Evolutionary conservation across 2,329 filamentous ascomycete genomes (phyloP).

Genomic region (Colletotrichum shisoi): DNA sequence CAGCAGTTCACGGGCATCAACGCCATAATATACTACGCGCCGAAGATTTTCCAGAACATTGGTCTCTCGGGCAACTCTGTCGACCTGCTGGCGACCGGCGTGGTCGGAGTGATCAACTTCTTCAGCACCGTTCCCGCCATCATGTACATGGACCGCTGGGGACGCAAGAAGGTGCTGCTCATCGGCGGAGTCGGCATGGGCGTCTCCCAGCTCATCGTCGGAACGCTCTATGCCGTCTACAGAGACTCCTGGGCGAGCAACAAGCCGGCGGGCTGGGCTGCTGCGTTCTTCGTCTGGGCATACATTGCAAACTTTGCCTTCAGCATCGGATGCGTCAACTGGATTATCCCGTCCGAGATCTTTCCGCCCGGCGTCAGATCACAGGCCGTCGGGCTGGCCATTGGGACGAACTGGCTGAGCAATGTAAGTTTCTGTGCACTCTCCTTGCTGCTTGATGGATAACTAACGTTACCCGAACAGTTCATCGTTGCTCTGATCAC

Average conservation of each 20-base stretch:
- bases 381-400: constrained; percentile 22
- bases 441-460: constrained; percentile 64
- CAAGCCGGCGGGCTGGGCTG: constrained; percentile 63
- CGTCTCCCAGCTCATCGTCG: constrained; percentile 64
- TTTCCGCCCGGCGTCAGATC: constrained; percentile 48
- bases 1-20: constrained; percentile 58
- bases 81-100: constrained; percentile 63
- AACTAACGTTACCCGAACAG: constrained; percentile 63
- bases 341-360: constrained; percentile 66
- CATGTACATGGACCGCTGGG: constrained; percentile 55
- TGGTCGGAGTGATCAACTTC: constrained; percentile 65
- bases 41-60: constrained; percentile 55
- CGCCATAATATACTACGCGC: constrained; percentile 57
- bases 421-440: constrained; percentile 43
- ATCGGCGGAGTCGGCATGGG: constrained; percentile 37
- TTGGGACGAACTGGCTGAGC: constrained; percentile 27
- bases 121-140: constrained; percentile 53
- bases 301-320: constrained; percentile 56
- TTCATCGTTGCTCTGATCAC: constrained; percentile 51
- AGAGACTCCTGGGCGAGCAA: constrained; percentile 57
- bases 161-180: constrained; percentile 54
- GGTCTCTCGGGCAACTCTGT: constrained; percentile 55
- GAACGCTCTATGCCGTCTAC: constrained; percentile 60
- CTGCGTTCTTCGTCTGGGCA: constrained; percentile 65
- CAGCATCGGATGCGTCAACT: constrained; percentile 57